Evolutionary conservation across 2,329 filamentous ascomycete species (phyloP), one percentile per base, ranked within the genome.

Genomic region (Ustulina deusta): DNA sequence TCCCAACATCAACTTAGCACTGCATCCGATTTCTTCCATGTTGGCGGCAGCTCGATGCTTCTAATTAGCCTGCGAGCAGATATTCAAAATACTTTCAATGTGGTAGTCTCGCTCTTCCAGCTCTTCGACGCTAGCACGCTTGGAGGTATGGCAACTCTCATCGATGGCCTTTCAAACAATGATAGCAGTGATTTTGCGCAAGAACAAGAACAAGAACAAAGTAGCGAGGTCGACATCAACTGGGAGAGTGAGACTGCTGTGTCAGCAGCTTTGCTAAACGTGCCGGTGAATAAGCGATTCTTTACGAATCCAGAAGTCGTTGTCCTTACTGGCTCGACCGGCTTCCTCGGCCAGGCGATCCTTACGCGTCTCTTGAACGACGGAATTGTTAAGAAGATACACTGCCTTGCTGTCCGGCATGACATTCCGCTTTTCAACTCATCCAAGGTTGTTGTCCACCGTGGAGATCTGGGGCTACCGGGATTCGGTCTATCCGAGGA

Each of bases 391-490:
- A 34, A 61, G 1, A 74, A 73, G 13, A 73, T 87, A 1, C 80
- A 84, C 71, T 85, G 83, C 66, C 52, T 86, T 10, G 83, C 83
- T 5, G 74, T 84, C 1, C 73, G 78, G 6, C 27, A 38, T 7
- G 61, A 61, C 6, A 51, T 29, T 20, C 15, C 42, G 0, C 73
- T 77, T 36, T 78, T 86, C 34, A 72, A 65, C 13, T 56, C 77
- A 3, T 67, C 72, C 0, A 75, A 79, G 20, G 73, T 77, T n/a
- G 82, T 90, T 56, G 82, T 91, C 22, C 89, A 87, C 74, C 78
- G 76, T 55, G 85, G 82, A 17, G 83, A 67, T 29, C 55, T 67
- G 4, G 27, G 11, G 1, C 3, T 13, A 1, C 58, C 58, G 2
- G 15, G 27, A 1, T 25, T 62, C 3, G 63, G 58, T 1, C 36